Evolutionary conservation across 768 basidiomycete genomes (phyloP), one percentile per base, ranked within the genome.

Genomic region (Punctularia strigosozonata): DNA sequence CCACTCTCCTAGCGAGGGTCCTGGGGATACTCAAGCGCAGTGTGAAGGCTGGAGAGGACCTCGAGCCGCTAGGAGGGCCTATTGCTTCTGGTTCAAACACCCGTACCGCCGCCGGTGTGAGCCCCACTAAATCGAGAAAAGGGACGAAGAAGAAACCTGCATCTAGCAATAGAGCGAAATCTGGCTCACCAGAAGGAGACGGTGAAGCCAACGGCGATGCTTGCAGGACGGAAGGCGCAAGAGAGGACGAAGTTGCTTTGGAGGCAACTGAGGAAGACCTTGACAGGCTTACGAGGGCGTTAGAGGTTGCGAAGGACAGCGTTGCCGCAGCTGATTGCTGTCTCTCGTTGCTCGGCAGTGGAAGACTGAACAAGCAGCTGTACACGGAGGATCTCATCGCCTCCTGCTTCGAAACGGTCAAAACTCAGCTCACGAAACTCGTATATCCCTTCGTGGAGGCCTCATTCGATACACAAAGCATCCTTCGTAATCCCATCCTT

Each of bases 351-450:
- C 68, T 97, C 21, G 74, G 75, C 2, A 79, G 80, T 23, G 86
- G 88, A 45, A 68, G 82, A 18, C 62, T 94, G 40, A 73, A 86
- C 2, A 94, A 94, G 56, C 86, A 91, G 84, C 63, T 97, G 6
- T 94, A 94, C 56, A 95, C 94, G 0, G 90, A 97, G 55, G 95
- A 99, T 53, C 67, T 91, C 8, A 87, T 99, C 44, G 78, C 78
- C 0, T 64, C 72, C 0, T 88, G 90, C 59, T 65, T 97, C 14
- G 65, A 61, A 31, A 66, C 80, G 0, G 69, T 90, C 44, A 91
- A 92, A 54, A 83, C 81, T 44, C 80, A 81, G 41, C 72, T 95
- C 22, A 75, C 75, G 1, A 75, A 75, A 51, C 67, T 87, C 33
- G 66, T 97, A 10, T 92, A 87, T 51, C 90, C 87, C 0, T 86